Conservation (phyloP, 495 filamentous ascomycete species). For the Daldinia caldariorum region DNA sequence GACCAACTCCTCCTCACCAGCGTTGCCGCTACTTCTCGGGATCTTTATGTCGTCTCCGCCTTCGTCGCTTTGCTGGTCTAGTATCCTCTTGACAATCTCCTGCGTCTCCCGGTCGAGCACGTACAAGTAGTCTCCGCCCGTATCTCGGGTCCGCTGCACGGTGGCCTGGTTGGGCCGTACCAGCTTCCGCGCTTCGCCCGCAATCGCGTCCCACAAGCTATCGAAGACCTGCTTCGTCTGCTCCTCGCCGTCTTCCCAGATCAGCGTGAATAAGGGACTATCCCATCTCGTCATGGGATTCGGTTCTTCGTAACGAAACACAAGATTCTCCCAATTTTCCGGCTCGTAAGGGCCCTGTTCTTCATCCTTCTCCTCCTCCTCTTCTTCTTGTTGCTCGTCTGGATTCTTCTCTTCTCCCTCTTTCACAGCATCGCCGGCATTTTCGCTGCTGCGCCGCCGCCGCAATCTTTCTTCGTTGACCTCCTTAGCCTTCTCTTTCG, state of each 20-base stretch:
- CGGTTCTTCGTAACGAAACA: constrained; percentile 96
- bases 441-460: constrained; percentile 24
- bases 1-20: constrained; percentile 53
- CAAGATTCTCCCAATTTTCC: constrained; percentile 86
- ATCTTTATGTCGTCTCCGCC: constrained; percentile 60
- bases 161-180: constrained; percentile 85
- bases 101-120: constrained; percentile 86
- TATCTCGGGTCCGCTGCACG: constrained; percentile 68
- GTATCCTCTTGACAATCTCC: constrained; percentile 77
- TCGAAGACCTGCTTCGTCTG: constrained; percentile 52
- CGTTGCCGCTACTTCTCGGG: constrained; percentile 44
- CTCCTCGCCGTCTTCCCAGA: constrained; percentile 76
- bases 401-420: constrained; percentile 19
- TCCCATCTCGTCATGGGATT: constrained; percentile 97
- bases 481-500: constrained; percentile 70
- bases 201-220: constrained; percentile 81
- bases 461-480: constrained; percentile 63
- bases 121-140: constrained; percentile 82
- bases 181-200: constrained; percentile 65
- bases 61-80: constrained; percentile 75
- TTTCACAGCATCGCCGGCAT: background rate
- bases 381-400: constrained; percentile 25
- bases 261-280: constrained; percentile 89
- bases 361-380: constrained; percentile 45
- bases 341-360: constrained; percentile 67